phyloP scores from a whole-genome alignment of 2,329 filamentous ascomycete species.

The Dothistroma septosporum region DNA sequence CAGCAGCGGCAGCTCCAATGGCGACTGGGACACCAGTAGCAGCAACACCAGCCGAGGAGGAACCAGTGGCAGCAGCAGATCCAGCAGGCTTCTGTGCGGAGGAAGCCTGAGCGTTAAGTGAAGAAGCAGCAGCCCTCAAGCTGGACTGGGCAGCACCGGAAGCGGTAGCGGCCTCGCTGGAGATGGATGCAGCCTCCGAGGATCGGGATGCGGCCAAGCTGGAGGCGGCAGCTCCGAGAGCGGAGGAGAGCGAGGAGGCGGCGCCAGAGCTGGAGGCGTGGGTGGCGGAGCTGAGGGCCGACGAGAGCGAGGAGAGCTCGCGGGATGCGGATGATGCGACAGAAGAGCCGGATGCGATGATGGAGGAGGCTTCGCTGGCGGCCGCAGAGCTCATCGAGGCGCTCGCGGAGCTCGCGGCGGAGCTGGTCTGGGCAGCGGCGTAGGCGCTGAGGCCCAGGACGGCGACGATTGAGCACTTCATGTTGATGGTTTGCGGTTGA shows the following conservation, averaged over 20 bases:
- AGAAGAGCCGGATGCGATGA: not conserved
- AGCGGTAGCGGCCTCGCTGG: not conserved
- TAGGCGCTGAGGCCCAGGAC: conserved; percentile 1
- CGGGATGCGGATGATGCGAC: not conserved
- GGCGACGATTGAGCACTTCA: conserved; percentile 3
- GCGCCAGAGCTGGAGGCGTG: not conserved
- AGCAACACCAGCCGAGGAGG: not conserved
- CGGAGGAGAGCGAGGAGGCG: not conserved
- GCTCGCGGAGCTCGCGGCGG: not conserved
- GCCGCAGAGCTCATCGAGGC: not conserved
- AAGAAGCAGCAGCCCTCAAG: conserved; percentile 2
- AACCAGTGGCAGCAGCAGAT: not conserved
- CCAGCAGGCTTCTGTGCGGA: not conserved
- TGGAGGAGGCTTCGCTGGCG: not conserved
- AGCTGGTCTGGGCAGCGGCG: not conserved
- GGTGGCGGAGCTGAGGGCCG: conserved; percentile 2
- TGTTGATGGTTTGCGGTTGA: not conserved
- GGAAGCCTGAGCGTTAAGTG: not conserved
- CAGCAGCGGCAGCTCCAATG: not conserved
- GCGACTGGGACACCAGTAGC: not conserved
- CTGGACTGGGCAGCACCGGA: conserved; percentile 1
- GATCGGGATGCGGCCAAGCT: not conserved
- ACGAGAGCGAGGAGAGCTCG: not conserved
- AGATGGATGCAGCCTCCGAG: not conserved
- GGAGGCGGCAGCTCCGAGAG: not conserved